Evolutionary conservation across 176 grass and related monocot species (phyloP), one percentile per base, ranked within the genome.

Genomic region (Avena eriantha): DNA sequence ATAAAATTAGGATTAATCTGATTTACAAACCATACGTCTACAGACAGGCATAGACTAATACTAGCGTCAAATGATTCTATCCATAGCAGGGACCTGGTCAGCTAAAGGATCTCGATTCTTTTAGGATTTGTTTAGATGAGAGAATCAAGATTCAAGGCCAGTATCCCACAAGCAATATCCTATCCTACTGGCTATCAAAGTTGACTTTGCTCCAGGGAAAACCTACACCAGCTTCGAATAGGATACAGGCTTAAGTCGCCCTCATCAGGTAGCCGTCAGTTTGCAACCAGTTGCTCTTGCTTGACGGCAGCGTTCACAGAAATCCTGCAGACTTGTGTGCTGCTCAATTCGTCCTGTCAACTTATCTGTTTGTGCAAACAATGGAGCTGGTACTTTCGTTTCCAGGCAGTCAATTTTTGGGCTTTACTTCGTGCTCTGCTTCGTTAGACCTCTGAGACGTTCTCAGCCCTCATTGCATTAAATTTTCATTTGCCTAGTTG

Each of bases 201-300:
- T 48, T 60, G 83, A 90, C 78, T 36, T 76, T 7, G 69, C 59
- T 16, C 5, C 29, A 60, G 55, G 55, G 17, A 17, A 41, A 77
- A 12, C 4, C 0, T 61, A n/a, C 7, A 63, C 19, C 41, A 18
- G 3, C 21, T 6, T 64, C 60, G 11, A 31, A 65, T 31, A 78
- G 63, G 80, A 65, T 21, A 24, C 61, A 1, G 70, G 34, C 19
- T 46, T 35, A 81, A 48, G 36, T 85, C 77, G 21, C 31, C 35
- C 36, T 54, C 57, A 4, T 29, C 26, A 0, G 59, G 49, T 67
- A 39, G 48, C 23, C 80, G 15, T 90, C 80, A 56, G 80, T 33
- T 39, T 34, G 69, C 82, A 26, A 7, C 59, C 83, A 76, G 83
- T 81, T 81, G 73, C 10, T 16, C 15, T 7, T 39, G 16, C 35